Base-by-base conservation (phyloP, 495 filamentous ascomycete genomes). In the Astrothelium subdiscretum region DNA sequence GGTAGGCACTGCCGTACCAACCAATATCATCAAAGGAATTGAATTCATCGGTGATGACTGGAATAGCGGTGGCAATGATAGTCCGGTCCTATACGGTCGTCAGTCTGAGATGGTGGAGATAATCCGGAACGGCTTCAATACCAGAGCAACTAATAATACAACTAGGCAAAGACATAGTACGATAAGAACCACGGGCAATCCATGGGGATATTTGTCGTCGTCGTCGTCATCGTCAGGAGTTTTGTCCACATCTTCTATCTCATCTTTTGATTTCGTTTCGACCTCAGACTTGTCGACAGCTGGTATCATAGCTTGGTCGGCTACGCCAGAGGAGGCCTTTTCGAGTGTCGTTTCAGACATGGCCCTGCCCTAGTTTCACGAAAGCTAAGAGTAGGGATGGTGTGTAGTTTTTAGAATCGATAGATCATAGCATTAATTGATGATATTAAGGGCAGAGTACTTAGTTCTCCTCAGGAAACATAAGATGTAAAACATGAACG, bases 41-140 rank as follows among this genome's bases (percentile, higher is more conserved):
- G 72, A 92, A 92, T 42, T 87, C 72, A 69, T 89, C 84, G 0
- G 89, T 91, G 63, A 92, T 92, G 54, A 83, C 83, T 13, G 89
- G 89, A 60, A 91, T 91, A 22, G 89, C 89, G 0, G 89, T 92
- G 10, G 87, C 86, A 59, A 92, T 88, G 64, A 92, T 91, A 2
- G 59, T 43, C 5, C 48, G 48, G 24, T 54, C 48, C 48, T 54
- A 27, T 29, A 11, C n/a, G 15, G 11, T 15, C 8, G 1, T 54
- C 15, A 54, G 48, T 54, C n/a, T n/a, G 48, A 26, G 20, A 48
- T 8, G 20, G 29, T 8, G 10, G 48, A 10, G 6, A 11, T 29
- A 3, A 3, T 10, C n/a, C 8, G 15, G 29, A 10, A 20, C 11
- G 15, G 6, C 6, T 29, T 5, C 24, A 3, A 8, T 54, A 54